Base-by-base conservation (phyloP, 2,329 filamentous ascomycete species). In the Daldinia sp. region DNA sequence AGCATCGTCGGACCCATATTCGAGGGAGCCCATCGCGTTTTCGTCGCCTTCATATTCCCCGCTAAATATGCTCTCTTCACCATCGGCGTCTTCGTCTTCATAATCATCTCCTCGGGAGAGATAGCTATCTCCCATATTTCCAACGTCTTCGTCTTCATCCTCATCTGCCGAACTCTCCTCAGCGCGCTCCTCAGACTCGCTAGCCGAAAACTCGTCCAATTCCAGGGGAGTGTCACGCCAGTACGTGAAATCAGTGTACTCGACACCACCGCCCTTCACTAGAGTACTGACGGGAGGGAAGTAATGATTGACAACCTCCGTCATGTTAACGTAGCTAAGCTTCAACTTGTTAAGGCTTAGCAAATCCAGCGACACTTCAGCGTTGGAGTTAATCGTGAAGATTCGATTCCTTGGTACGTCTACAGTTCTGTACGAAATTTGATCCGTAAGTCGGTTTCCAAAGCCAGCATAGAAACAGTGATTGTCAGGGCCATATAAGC, bases 321-420 rank as follows among this genome's bases (percentile, higher is more conserved):
- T 90, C 89, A 99, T 99, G 72, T 92, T 94, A 65, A 97, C 93
- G 75, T 99, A 99, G 67, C 92, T 97, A 72, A 96, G 94, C 80
- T 95, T 97, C 76, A 98, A 91, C 76, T 93, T 96, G 79, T 96
- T 97, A 56, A 98, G 84, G 66, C 89, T 94, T 41, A 98, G 81
- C 43, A 99, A 82, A 75, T 98, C 94, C 19, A 99, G 82, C 25
- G 91, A 94, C 27, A 99, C 94, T 77, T 99, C 95, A 1, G 94
- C 94, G 74, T 98, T 96, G 55, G 92, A 95, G 77, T 99, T 99
- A 82, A 99, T 99, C 13, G 95, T 97, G 77, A 99, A 99, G 70
- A 99, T 99, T 54, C 95, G 87, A 21, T 90, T 96, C 53, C 91
- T 90, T 0, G 95, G 95, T 37, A 99, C 97, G 75, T 97, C 96